Evolutionary conservation across 2,329 filamentous ascomycete species (phyloP).

Genomic region (Didymellaceae sp.): DNA sequence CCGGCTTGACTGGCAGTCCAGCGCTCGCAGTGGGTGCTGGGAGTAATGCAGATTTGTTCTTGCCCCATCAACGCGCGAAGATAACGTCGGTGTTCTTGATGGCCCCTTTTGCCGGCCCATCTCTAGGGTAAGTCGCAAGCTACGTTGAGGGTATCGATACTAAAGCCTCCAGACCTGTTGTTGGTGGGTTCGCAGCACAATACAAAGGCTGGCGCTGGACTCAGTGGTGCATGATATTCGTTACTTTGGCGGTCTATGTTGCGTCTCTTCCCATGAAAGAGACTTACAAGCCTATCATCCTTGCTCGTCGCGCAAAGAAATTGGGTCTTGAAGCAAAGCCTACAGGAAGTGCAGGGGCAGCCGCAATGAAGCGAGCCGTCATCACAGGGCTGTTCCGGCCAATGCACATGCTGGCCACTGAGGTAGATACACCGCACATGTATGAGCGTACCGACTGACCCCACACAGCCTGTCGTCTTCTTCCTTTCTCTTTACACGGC

Average conservation of each 20-base stretch:
- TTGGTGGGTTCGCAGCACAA: slow-evolving; percentile 53
- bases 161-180: slow-evolving; percentile 42
- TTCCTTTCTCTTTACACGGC: slow-evolving; percentile 46
- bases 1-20: slow-evolving; percentile 72
- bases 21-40: slow-evolving; percentile 53
- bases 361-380: slow-evolving; percentile 34
- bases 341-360: not conserved
- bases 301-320: slow-evolving; percentile 48
- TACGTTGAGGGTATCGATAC: not conserved
- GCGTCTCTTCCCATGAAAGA: slow-evolving; percentile 57
- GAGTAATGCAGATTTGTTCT: slow-evolving; percentile 51
- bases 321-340: slow-evolving; percentile 32
- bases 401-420: slow-evolving; percentile 52
- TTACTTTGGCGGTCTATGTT: slow-evolving; percentile 47
- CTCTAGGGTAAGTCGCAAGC: slow-evolving; percentile 38
- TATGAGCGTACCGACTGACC: slow-evolving; percentile 1
- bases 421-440: slow-evolving; percentile 23
- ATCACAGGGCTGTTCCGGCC: slow-evolving; percentile 58
- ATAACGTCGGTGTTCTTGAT: slow-evolving; percentile 48
- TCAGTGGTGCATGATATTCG: slow-evolving; percentile 54
- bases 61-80: slow-evolving; percentile 40
- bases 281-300: slow-evolving; percentile 61
- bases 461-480: slow-evolving; percentile 39
- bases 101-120: slow-evolving; percentile 51
- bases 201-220: slow-evolving; percentile 56